Base-by-base conservation (phyloP, 1,139 yeast species). In the Kazachstania sp. region DNA sequence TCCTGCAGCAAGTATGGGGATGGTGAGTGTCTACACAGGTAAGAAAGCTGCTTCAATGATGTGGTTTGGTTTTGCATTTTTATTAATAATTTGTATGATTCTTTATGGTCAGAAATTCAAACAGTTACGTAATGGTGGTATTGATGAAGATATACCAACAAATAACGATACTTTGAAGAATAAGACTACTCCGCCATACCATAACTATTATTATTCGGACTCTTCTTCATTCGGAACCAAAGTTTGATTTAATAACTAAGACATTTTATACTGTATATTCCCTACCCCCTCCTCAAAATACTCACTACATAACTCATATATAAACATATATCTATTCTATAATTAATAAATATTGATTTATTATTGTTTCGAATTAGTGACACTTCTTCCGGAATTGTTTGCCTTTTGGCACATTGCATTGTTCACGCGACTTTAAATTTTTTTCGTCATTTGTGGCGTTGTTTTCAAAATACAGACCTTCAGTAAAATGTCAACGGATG, bases 41-140 rank as follows among this genome's bases (percentile, higher is more conserved):
- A 56, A 51, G 1, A 70, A 83, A 47, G 85, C 88, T 0, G 70
- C 73, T 19, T 72, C 75, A 0, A 72, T 83, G 75, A 68, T 80
- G 1, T 83, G 90, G 88, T 64, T 75, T 4, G 71, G 79, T 0
- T 80, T 82, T 59, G 61, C 78, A 1, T 75, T 81, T 51, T 54
- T 74, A 28, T 43, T 68, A 20, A 48, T 69, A 1, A 65, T 64
- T 16, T 57, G 68, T n/a, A 38, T 67, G 13, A 66, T 68, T 3
- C 46, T 63, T 8, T 56, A 69, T 52, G 45, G 47, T 2, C 36
- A 64, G 38, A 58, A 65, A 44, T 45, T 67, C 19, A 60, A 65
- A 50, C 69, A 66, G 38, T 47, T 63, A 40, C 56, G 45, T 50
- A 53, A 23, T 49, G 32, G 55, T 19, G 28, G 28, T 23, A 23